A percentile compares a stretch with the other conserved stretches of the same genome.
phyloP scores from a whole-genome alignment of 805 yeast genomes.

The Metschnikowia sp. region DNA sequence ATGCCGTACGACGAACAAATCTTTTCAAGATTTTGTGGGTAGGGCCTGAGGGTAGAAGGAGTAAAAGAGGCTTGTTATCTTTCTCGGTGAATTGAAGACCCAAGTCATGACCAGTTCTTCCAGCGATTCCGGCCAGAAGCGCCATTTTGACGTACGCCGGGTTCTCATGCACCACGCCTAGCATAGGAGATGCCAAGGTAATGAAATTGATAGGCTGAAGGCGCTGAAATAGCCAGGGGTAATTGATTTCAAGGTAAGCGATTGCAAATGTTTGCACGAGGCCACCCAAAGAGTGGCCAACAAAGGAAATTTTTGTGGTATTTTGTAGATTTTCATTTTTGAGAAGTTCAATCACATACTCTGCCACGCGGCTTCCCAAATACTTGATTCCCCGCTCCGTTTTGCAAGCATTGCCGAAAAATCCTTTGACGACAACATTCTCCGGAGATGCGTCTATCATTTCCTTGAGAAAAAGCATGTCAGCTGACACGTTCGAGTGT shows the following conservation, averaged over 20 bases:
- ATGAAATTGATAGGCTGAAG: constrained; percentile 76
- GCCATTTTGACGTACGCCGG: constrained; percentile 84
- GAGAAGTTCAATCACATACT: constrained; percentile 58
- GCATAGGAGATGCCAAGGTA: constrained; percentile 80
- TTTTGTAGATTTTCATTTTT: constrained; percentile 36
- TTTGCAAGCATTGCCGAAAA: constrained; percentile 75
- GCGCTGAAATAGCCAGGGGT: constrained; percentile 66
- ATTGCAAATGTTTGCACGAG: constrained; percentile 87
- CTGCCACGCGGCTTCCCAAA: constrained; percentile 78
- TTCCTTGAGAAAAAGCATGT: constrained; percentile 85
- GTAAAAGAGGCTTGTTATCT: constrained; percentile 60
- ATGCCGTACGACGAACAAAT: constrained; percentile 72
- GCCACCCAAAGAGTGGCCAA: constrained; percentile 95
- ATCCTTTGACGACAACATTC: constrained; percentile 80
- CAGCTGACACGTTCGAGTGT: constrained; percentile 86
- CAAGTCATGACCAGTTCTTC: constrained; percentile 87
- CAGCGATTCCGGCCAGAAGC: constrained; percentile 84
- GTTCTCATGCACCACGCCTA: constrained; percentile 85
- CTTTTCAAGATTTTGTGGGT: constrained; percentile 59
- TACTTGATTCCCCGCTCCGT: constrained; percentile 87
- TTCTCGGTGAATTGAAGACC: constrained; percentile 53
- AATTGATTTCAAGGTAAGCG: constrained; percentile 65
- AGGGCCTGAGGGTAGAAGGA: constrained; percentile 72
- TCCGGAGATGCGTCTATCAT: constrained; percentile 60
- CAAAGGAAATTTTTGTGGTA: constrained; percentile 70